phyloP scores from a whole-genome alignment of 176 grass and related monocot species.

The Oryza australiensis region DNA sequence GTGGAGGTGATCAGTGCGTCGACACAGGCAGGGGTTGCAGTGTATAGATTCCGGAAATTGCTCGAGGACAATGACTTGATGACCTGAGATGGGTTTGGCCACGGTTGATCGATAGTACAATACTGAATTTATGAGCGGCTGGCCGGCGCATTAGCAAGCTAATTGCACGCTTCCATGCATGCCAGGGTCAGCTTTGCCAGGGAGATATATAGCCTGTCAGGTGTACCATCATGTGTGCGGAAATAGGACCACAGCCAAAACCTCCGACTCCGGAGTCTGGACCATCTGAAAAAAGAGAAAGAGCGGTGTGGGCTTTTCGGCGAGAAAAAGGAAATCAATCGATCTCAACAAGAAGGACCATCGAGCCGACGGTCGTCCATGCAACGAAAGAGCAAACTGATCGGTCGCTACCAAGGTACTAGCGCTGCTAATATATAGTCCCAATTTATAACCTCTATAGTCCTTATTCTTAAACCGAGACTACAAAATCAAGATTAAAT shows the following conservation, averaged over 20 bases:
- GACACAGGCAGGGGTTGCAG: not conserved
- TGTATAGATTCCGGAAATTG: conserved; percentile 28
- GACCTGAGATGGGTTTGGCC: not conserved
- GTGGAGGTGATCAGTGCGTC: not conserved
- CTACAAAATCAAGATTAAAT: no score
- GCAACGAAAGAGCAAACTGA: not conserved
- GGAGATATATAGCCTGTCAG: not conserved
- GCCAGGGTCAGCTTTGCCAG: not conserved
- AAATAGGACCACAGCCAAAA: conserved; percentile 3
- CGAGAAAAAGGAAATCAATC: conserved; percentile 1
- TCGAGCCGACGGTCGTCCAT: not conserved
- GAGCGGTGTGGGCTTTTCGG: not conserved
- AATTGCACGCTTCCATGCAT: conserved; percentile 14
- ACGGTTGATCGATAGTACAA: not conserved
- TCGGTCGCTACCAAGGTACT: not conserved
- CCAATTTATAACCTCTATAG: no score
- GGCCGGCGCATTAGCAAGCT: not conserved
- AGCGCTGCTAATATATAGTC: no score
- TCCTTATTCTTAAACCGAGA: no score
- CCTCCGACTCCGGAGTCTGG: not conserved
- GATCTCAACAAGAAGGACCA: not conserved
- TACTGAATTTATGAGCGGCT: conserved; percentile 28
- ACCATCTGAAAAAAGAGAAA: conserved; percentile 9
- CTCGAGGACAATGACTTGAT: conserved; percentile 17
- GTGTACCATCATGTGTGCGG: conserved; percentile 13